Percentiles rank a stretch among this genome's conserved stretches.
phyloP scores from a whole-genome alignment of 495 filamentous ascomycete genomes.

The Margaritispora aquatica region DNA sequence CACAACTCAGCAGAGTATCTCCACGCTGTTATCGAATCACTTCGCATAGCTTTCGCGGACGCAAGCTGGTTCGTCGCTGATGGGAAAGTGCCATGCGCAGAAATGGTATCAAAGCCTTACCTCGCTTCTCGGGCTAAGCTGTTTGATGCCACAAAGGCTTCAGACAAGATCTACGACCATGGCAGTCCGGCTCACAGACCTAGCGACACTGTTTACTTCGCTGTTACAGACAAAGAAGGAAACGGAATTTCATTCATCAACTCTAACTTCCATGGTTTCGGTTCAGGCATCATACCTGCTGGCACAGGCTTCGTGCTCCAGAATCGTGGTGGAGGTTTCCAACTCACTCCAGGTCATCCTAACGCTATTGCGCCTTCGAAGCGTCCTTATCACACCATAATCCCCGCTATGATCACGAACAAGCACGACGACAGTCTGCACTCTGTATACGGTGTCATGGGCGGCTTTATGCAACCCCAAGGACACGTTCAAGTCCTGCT shows the following conservation, averaged over 20 bases:
- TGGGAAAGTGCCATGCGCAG: slow-evolving; percentile 54
- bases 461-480: slow-evolving; percentile 98
- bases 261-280: slow-evolving; percentile 89
- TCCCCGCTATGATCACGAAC: slow-evolving; percentile 85
- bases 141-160: slow-evolving; percentile 55
- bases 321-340: slow-evolving; percentile 87
- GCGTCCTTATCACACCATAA: slow-evolving; percentile 95
- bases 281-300: slow-evolving; percentile 75
- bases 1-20: slow-evolving; percentile 79
- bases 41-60: slow-evolving; percentile 92
- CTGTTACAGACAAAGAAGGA: slow-evolving; percentile 68
- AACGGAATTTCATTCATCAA: slow-evolving; percentile 97
- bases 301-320: slow-evolving; percentile 89
- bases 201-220: slow-evolving; percentile 91
- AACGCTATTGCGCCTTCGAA: slow-evolving; percentile 79
- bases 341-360: slow-evolving; percentile 57
- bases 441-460: slow-evolving; percentile 91
- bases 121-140: slow-evolving; percentile 62
- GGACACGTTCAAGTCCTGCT: slow-evolving; percentile 93
- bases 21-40: slow-evolving; percentile 81
- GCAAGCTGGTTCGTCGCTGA: slow-evolving; percentile 86
- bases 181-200: slow-evolving; percentile 62
- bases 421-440: slow-evolving; percentile 64
- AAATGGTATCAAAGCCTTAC: slow-evolving; percentile 55
- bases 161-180: slow-evolving; percentile 47